Percentiles rank a stretch among this genome's conserved stretches.
Conservation (phyloP, 371 early-diverging fungal species). For the Apophysomyces sp. region DNA sequence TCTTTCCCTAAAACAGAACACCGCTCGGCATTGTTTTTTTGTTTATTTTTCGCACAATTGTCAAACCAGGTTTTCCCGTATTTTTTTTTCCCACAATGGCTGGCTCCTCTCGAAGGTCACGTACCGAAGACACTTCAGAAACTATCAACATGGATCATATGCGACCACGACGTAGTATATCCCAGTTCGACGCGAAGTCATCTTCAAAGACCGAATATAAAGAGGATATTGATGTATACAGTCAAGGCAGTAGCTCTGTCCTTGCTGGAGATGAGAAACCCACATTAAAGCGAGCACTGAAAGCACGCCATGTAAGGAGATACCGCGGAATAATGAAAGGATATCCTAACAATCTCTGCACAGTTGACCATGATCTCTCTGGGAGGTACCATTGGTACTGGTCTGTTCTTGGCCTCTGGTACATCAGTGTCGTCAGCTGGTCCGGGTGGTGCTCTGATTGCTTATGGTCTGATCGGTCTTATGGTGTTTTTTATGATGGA, state of each 20-base stretch:
- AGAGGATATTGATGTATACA: background rate
- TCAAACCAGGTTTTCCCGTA: background rate
- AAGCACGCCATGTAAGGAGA: conserved; percentile 53
- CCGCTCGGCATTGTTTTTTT: background rate
- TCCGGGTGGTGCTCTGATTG: conserved; percentile 79
- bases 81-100: background rate
- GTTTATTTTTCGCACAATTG: background rate
- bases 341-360: background rate
- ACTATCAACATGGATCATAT: background rate
- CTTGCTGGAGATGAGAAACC: conserved; percentile 1
- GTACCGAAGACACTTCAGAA: background rate
- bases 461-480: conserved; percentile 70
- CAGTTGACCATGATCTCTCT: conserved; percentile 78
- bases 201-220: background rate
- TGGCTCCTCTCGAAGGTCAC: background rate
- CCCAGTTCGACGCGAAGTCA: background rate
- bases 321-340: background rate
- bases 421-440: conserved; percentile 74
- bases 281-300: conserved; percentile 54
- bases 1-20: background rate
- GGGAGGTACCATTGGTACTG: conserved; percentile 83
- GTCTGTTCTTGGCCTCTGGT: conserved; percentile 87
- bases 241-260: background rate
- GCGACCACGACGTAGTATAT: background rate
- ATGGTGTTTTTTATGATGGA: conserved; percentile 86